These are phyloP conservation scores for Ophiocordyceps sinensis DNA, from an alignment of 2,329 filamentous ascomycete genomes.

Conservation along the genomic window DNA sequence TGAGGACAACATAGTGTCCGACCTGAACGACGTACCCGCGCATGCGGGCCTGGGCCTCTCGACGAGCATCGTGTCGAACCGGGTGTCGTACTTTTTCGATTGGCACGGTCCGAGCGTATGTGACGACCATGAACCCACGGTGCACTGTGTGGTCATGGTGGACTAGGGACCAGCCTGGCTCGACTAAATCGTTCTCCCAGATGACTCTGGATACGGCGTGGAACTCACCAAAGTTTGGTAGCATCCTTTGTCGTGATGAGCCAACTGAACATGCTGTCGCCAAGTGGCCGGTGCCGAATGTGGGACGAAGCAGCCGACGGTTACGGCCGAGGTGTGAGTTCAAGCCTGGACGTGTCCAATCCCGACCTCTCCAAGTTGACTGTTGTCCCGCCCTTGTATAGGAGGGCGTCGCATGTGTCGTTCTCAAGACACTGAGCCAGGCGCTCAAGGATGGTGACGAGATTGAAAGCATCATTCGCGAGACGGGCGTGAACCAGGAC, in stretches of 20 bases:
- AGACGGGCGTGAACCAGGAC: slow-evolving; percentile 22
- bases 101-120: slow-evolving; percentile 23
- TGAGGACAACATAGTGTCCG: slow-evolving; percentile 13
- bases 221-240: too few species aligned
- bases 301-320: slow-evolving; percentile 29
- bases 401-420: slow-evolving; percentile 19
- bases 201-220: slow-evolving; percentile 37
- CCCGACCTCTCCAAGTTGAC: not conserved
- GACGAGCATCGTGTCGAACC: slow-evolving; percentile 25
- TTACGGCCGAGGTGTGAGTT: slow-evolving; percentile 17
- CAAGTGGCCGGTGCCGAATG: slow-evolving; percentile 1
- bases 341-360: slow-evolving; percentile 19
- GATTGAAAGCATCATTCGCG: slow-evolving; percentile 19
- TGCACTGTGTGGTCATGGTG: too few species aligned
- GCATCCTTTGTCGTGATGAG: not conserved
- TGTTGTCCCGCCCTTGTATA: too few species aligned
- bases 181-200: too few species aligned
- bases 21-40: slow-evolving; percentile 13
- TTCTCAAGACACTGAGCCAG: slow-evolving; percentile 28
- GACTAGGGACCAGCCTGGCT: too few species aligned
- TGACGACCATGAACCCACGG: too few species aligned
- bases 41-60: slow-evolving; percentile 27
- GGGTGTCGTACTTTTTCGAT: slow-evolving; percentile 32
- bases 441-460: slow-evolving; percentile 28
- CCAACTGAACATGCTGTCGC: slow-evolving; percentile 4